Evolutionary conservation across 2,329 filamentous ascomycete species (phyloP).

Genomic region (Atkinsonella texensis): DNA sequence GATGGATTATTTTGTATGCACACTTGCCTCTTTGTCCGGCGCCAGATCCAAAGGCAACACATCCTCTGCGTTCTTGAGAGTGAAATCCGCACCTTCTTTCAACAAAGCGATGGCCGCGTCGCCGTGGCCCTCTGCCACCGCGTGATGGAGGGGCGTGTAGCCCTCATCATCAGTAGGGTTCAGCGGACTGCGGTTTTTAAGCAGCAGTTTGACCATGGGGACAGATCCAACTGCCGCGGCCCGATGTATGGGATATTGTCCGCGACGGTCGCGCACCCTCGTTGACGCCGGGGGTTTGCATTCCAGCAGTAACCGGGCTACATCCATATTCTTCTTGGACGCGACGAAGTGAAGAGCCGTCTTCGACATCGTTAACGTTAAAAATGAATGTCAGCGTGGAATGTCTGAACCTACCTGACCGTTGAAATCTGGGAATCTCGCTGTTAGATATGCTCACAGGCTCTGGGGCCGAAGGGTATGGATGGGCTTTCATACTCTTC

Average conservation of each 20-base stretch:
- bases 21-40: constrained; percentile 67
- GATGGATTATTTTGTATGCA: background rate
- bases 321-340: constrained; percentile 78
- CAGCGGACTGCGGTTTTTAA: constrained; percentile 67
- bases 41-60: constrained; percentile 66
- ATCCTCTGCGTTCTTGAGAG: constrained; percentile 64
- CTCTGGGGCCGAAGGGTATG: background rate
- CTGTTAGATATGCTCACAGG: background rate
- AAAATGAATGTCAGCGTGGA: background rate
- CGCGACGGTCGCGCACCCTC: constrained; percentile 69
- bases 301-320: constrained; percentile 64
- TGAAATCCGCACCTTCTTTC: constrained; percentile 71
- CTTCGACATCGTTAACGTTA: constrained; percentile 25
- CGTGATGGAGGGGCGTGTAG: constrained; percentile 82
- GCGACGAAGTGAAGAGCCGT: constrained; percentile 85
- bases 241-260: constrained; percentile 84
- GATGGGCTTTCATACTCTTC: constrained; percentile 41
- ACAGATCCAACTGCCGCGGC: constrained; percentile 81
- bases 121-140: constrained; percentile 64
- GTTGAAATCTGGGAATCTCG: constrained; percentile 26
- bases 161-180: constrained; percentile 75
- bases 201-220: constrained; percentile 72
- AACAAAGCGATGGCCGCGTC: constrained; percentile 75
- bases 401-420: constrained; percentile 40
- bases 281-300: constrained; percentile 60